A percentile compares a stretch with the other conserved stretches of the same genome.
Evolutionary conservation across 257 asterid species (phyloP).

Genomic region (Rehmannia glutinosa): DNA sequence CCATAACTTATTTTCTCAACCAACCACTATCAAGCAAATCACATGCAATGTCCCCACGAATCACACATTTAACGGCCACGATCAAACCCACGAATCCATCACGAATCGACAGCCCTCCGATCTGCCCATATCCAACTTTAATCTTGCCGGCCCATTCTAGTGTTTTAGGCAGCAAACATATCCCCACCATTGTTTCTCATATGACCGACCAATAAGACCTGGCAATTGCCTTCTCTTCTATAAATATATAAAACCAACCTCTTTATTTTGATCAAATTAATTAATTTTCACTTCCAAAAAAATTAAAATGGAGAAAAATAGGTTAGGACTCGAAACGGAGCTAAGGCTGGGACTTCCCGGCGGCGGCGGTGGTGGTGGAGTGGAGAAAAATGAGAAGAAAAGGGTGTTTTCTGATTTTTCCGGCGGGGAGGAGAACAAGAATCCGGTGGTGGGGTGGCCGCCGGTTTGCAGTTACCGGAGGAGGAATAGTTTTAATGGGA

Average conservation of each 20-base stretch:
- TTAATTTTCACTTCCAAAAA: not conserved
- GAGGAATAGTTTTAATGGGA: slow-evolving; percentile 30
- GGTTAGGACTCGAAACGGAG: slow-evolving; percentile 69
- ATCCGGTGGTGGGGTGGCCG: slow-evolving; percentile 89
- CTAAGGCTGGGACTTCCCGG: slow-evolving; percentile 82
- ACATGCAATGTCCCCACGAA: slow-evolving; percentile 56
- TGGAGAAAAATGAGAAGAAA: slow-evolving; percentile 5
- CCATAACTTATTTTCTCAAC: not conserved
- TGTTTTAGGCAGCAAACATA: slow-evolving; percentile 36
- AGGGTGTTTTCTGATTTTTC: slow-evolving; percentile 47
- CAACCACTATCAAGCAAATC: slow-evolving; percentile 30
- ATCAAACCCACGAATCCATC: slow-evolving; percentile 16
- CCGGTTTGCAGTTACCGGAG: slow-evolving; percentile 63
- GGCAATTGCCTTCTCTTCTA: slow-evolving; percentile 24
- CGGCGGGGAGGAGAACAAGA: slow-evolving; percentile 19
- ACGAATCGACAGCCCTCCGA: slow-evolving; percentile 28
- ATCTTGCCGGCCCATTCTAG: slow-evolving; percentile 40
- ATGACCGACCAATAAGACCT: slow-evolving; percentile 59
- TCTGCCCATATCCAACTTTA: slow-evolving; percentile 36
- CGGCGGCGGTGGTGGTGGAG: slow-evolving; percentile 6
- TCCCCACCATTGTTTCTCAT: slow-evolving; percentile 77
- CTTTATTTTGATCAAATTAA: not conserved
- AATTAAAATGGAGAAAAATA: slow-evolving; percentile 35
- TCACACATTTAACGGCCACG: slow-evolving; percentile 27
- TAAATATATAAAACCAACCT: slow-evolving; percentile 22